Evolutionary conservation across 2,329 filamentous ascomycete genomes (phyloP), one percentile per base, ranked within the genome.

Genomic region (Paraconiothyrium sp.): DNA sequence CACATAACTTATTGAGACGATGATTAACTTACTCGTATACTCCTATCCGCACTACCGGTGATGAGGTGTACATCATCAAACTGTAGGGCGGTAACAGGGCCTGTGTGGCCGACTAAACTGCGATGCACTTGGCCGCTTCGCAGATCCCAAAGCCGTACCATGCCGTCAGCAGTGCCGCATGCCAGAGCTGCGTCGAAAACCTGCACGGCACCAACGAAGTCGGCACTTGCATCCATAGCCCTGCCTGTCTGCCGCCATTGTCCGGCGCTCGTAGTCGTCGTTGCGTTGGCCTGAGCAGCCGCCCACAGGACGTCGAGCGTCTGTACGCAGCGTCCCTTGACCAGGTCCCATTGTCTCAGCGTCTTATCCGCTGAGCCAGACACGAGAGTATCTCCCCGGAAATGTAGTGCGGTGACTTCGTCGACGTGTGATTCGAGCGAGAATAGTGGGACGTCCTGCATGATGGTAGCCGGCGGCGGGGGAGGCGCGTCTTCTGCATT

Each of bases 221-320:
- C 93, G 0, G 94, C 93, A 54, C 88, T 85, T 16, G 87, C 84
- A 62, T 90, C 87, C 4, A 88, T 82, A 16, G 89, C 77, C 54
- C 92, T 89, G 16, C 85, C 86, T 2, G 90, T 85, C 55, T 91
- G 90, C 64, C 92, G 87, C 94, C 94, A 98, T 62, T 83, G 82
- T n/a, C 77, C 76, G n/a, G 74, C 77, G 54, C 84, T 85, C 2
- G 86, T 84, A 54, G 85, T 85, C 58, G 92, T 85, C 5, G 87
- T 89, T 43, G 89, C 88, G 10, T 89, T 92, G 13, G 93, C 92
- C 81, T 97, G 94, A 2, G 95, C 94, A 4, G 95, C 94, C 10
- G 95, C 95, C 95, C 95, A 99, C 77, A 99, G 91, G 7, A 99
- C 94, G 79, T 99, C 95, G 52, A 99, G 84, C 2, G 95, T 99